Conservation (phyloP, 2,329 filamentous ascomycete genomes). For the Xylariaceae sp. region DNA sequence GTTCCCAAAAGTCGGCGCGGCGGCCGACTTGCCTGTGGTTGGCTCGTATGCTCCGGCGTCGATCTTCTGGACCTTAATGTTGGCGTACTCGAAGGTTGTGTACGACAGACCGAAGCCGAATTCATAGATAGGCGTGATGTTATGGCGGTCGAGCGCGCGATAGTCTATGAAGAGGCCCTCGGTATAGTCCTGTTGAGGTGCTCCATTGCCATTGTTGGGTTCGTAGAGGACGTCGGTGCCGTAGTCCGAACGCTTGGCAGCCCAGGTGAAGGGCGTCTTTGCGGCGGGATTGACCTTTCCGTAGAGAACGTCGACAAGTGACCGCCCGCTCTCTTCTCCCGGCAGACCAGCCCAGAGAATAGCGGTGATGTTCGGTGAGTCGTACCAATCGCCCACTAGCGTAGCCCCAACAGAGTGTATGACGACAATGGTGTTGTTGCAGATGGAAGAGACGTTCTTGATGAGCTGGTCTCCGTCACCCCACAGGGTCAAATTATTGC, state of each 20-base stretch:
- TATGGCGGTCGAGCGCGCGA: slow-evolving; percentile 61
- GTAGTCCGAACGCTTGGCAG: slow-evolving; percentile 58
- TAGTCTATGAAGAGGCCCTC: slow-evolving; percentile 82
- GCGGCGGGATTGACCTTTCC: slow-evolving; percentile 70
- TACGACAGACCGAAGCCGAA: slow-evolving; percentile 78
- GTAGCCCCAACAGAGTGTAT: slow-evolving; percentile 82
- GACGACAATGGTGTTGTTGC: slow-evolving; percentile 86
- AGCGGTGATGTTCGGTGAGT: slow-evolving; percentile 72
- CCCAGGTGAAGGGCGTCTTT: slow-evolving; percentile 76
- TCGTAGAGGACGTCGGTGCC: slow-evolving; percentile 59
- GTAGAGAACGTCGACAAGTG: slow-evolving; percentile 76
- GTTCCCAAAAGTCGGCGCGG: slow-evolving; percentile 59
- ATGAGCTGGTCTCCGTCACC: slow-evolving; percentile 72
- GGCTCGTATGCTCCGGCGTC: slow-evolving; percentile 47
- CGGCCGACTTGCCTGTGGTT: slow-evolving; percentile 51
- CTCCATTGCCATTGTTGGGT: slow-evolving; percentile 58
- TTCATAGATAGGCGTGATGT: slow-evolving; percentile 65
- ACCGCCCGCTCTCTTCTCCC: slow-evolving; percentile 76
- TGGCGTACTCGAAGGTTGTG: slow-evolving; percentile 69
- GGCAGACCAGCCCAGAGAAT: slow-evolving; percentile 78
- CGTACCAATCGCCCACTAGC: slow-evolving; percentile 65
- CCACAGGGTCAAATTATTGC: slow-evolving; percentile 91
- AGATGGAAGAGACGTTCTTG: slow-evolving; percentile 66
- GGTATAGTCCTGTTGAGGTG: slow-evolving; percentile 65
- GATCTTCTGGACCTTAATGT: slow-evolving; percentile 49